Percentiles rank a stretch among this genome's conserved stretches.
These are phyloP conservation scores for Agarophyton chilense DNA, from an alignment of 23 red algal species.

Conservation along the genomic window DNA sequence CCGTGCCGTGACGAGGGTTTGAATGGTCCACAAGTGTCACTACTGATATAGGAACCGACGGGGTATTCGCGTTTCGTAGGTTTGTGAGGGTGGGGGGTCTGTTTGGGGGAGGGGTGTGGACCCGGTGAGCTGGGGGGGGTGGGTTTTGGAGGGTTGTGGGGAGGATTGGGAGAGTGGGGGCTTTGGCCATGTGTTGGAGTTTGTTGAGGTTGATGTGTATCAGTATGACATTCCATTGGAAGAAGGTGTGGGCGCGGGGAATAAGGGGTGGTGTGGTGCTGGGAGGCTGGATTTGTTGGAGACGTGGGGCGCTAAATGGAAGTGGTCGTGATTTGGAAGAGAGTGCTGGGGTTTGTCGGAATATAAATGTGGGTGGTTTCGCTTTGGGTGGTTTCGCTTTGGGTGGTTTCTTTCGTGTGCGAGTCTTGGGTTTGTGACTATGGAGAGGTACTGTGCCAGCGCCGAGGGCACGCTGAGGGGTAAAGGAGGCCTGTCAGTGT, in stretches of 20 bases:
- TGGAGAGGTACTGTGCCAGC: too few species aligned
- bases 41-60: background rate
- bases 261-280: too few species aligned
- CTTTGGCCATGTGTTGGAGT: background rate
- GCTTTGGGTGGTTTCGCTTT: too few species aligned
- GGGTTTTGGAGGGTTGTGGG: background rate
- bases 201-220: background rate
- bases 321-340: too few species aligned
- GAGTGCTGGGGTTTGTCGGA: too few species aligned
- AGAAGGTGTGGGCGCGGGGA: constrained; percentile 5
- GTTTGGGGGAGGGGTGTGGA: background rate
- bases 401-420: too few species aligned
- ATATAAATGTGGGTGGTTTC: too few species aligned
- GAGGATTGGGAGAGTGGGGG: background rate
- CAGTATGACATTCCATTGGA: constrained; percentile 18
- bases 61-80: background rate
- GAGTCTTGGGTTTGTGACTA: too few species aligned
- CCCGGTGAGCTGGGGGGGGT: background rate
- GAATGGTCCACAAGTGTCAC: constrained; percentile 11
- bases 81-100: background rate
- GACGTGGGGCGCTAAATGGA: too few species aligned
- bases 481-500: too few species aligned
- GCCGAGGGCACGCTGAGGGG: too few species aligned
- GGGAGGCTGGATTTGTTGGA: too few species aligned
- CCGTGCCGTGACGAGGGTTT: background rate